phyloP scores from a whole-genome alignment of 2,329 filamentous ascomycete species.

The Trichophaea hybrida region DNA sequence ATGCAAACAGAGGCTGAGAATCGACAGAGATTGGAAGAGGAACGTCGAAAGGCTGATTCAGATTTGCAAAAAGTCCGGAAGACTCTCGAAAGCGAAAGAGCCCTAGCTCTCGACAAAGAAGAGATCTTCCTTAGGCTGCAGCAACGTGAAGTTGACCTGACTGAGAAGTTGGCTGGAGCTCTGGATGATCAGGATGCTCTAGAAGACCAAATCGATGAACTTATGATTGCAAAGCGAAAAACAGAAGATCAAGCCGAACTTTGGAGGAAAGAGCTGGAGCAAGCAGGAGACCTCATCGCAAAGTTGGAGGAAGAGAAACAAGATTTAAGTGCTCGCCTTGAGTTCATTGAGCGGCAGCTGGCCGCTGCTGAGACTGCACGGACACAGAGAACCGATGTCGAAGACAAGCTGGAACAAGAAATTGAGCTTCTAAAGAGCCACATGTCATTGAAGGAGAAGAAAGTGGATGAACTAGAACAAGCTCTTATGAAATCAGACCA shows the following conservation, averaged over 20 bases:
- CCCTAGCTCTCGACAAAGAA: slow-evolving; percentile 93
- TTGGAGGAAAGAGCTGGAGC: slow-evolving; percentile 69
- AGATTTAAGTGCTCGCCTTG: slow-evolving; percentile 51
- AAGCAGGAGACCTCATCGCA: slow-evolving; percentile 75
- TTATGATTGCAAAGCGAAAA: slow-evolving; percentile 77
- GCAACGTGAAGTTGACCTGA: slow-evolving; percentile 75
- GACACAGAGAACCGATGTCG: slow-evolving; percentile 58
- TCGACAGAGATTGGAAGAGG: slow-evolving; percentile 73
- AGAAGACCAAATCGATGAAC: slow-evolving; percentile 80
- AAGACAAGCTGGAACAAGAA: slow-evolving; percentile 65
- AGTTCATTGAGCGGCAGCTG: slow-evolving; percentile 56
- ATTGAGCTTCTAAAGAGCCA: slow-evolving; percentile 87
- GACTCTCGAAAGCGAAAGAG: slow-evolving; percentile 85
- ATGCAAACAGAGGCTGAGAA: slow-evolving; percentile 62
- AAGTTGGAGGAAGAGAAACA: slow-evolving; percentile 78
- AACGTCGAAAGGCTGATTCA: slow-evolving; percentile 68
- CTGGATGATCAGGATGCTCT: slow-evolving; percentile 88
- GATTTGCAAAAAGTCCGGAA: slow-evolving; percentile 86
- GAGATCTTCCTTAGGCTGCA: slow-evolving; percentile 98
- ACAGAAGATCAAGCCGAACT: slow-evolving; percentile 72
- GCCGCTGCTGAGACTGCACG: slow-evolving; percentile 55
- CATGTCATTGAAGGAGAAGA: slow-evolving; percentile 73
- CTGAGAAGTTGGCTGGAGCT: slow-evolving; percentile 81
- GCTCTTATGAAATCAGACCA: slow-evolving; percentile 76
- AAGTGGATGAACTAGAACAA: slow-evolving; percentile 70